phyloP scores from a whole-genome alignment of 257 asterid genomes.

The Scutellaria galericulata region DNA sequence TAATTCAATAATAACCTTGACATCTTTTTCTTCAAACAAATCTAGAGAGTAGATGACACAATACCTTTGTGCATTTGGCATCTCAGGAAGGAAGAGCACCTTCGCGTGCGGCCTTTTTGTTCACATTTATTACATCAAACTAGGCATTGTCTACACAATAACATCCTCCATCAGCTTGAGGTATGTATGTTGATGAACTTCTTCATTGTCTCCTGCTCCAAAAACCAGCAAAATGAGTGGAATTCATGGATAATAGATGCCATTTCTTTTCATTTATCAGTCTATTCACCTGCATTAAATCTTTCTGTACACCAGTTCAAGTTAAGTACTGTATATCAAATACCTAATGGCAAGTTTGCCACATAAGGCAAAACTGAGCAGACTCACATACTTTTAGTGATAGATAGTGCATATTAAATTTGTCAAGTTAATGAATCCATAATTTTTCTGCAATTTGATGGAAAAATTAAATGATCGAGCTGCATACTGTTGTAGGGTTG shows the following conservation, averaged over 20 bases:
- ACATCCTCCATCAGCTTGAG: conserved; percentile 43
- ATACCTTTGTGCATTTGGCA: conserved; percentile 1
- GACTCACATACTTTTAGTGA: neutral
- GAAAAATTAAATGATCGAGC: neutral
- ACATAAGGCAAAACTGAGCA: neutral
- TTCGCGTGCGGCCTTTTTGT: conserved; percentile 21
- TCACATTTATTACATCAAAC: conserved; percentile 25
- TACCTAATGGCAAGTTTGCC: neutral
- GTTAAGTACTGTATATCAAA: conserved; percentile 2
- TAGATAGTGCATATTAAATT: neutral
- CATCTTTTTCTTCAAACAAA: neutral
- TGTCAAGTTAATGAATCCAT: neutral
- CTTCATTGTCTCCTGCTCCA: neutral
- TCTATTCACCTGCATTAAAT: conserved; percentile 3
- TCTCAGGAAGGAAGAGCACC: conserved; percentile 28
- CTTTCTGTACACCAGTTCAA: neutral
- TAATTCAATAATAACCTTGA: neutral
- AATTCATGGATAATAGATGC: neutral
- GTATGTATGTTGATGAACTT: conserved; percentile 33
- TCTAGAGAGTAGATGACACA: neutral
- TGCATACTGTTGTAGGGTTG: neutral
- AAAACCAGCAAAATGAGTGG: conserved; percentile 1
- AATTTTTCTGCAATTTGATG: too few species aligned
- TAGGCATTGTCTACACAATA: conserved; percentile 32
- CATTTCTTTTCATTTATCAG: neutral